phyloP scores from a whole-genome alignment of 257 asterid genomes.

The Solanum pimpinellifolium region DNA sequence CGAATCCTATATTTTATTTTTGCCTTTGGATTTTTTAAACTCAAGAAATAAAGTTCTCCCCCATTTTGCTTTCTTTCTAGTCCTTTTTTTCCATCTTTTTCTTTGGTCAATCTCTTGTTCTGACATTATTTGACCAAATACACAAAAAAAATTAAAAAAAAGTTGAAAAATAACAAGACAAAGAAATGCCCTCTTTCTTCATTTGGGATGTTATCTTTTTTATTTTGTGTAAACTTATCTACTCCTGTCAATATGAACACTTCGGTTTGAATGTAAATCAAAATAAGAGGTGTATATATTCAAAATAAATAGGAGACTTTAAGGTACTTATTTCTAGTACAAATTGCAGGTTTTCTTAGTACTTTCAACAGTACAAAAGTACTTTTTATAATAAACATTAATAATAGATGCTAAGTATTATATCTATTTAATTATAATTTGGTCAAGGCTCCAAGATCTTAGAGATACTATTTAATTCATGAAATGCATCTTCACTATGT shows the following conservation, averaged over 20 bases:
- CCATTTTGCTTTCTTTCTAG: slow-evolving; percentile 20
- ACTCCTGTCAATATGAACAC: background rate
- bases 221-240: background rate
- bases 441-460: background rate
- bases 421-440: no score
- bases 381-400: no score
- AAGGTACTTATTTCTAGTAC: background rate
- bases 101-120: slow-evolving; percentile 25
- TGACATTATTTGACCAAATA: slow-evolving; percentile 32
- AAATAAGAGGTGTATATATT: background rate
- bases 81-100: background rate
- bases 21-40: background rate
- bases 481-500: background rate
- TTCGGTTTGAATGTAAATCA: background rate
- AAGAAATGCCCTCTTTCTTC: background rate
- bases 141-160: background rate
- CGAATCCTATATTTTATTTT: background rate
- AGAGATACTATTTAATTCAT: background rate
- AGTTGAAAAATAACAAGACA: background rate
- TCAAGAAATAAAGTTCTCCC: background rate
- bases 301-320: background rate
- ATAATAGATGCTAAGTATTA: background rate
- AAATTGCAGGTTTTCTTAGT: background rate
- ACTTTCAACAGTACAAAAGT: background rate
- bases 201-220: background rate